These are phyloP conservation scores for Phytopythium sindhum DNA, from an alignment of 352 stramenopile species.

Conservation along the genomic window DNA sequence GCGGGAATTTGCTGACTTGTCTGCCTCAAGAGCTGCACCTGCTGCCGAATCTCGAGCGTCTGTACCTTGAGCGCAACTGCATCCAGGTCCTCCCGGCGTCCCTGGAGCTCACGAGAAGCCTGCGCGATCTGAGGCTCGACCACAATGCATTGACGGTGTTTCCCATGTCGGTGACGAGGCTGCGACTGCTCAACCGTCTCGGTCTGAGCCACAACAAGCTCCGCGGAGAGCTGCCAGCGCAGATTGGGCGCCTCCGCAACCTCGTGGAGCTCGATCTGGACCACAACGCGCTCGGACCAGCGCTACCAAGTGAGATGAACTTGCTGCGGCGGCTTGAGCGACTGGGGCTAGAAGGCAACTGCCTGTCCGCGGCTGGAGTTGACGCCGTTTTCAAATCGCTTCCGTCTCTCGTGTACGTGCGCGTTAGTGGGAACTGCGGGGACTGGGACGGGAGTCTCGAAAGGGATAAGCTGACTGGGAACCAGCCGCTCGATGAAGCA, in stretches of 20 bases:
- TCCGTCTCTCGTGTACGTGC: constrained; percentile 36
- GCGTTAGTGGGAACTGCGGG: constrained; percentile 45
- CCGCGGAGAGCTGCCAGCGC: constrained; percentile 20
- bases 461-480: background rate
- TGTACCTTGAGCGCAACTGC: constrained; percentile 69
- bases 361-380: constrained; percentile 21
- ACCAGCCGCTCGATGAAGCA: background rate
- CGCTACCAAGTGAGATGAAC: constrained; percentile 36
- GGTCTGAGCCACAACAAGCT: constrained; percentile 61
- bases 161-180: constrained; percentile 43
- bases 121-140: constrained; percentile 55
- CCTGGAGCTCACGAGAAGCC: constrained; percentile 29
- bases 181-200: constrained; percentile 52
- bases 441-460: background rate
- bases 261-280: constrained; percentile 69
- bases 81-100: constrained; percentile 33
- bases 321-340: constrained; percentile 44
- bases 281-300: constrained; percentile 44
- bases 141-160: constrained; percentile 46
- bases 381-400: constrained; percentile 17
- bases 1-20: constrained; percentile 45
- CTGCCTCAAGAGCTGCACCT: constrained; percentile 38
- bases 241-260: constrained; percentile 53
- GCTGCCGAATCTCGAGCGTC: constrained; percentile 36
- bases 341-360: constrained; percentile 63